A percentile compares a stretch with the other conserved stretches of the same genome.
Conservation (phyloP, 2,329 filamentous ascomycete genomes). For the Fusarium falciforme region DNA sequence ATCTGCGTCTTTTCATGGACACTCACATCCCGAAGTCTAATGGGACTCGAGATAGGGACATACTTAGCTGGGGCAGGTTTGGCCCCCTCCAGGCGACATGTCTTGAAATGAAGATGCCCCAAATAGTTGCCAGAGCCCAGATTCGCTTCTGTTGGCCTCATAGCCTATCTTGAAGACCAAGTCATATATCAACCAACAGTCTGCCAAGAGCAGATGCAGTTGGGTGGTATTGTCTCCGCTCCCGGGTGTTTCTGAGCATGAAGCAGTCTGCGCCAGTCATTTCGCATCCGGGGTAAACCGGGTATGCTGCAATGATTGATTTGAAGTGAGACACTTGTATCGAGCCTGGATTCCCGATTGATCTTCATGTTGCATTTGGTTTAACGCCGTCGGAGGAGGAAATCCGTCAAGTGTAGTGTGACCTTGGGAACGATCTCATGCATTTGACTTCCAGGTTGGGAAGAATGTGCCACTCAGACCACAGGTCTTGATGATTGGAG, state of each 20-base stretch:
- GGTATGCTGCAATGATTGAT: constrained; percentile 1
- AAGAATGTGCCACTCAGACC: constrained; percentile 5
- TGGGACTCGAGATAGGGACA: neutral
- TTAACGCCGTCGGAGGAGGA: constrained; percentile 14
- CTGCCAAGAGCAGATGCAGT: neutral
- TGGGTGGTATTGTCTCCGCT: neutral
- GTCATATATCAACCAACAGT: neutral
- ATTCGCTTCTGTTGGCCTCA: neutral
- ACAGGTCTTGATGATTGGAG: neutral
- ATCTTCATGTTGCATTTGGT: constrained; percentile 8
- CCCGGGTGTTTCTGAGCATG: neutral
- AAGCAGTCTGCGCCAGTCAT: constrained; percentile 1
- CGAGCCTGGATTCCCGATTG: constrained; percentile 9
- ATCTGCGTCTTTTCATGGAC: neutral
- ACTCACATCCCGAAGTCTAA: neutral
- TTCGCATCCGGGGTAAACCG: constrained; percentile 29
- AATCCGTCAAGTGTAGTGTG: constrained; percentile 18
- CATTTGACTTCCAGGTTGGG: constrained; percentile 7
- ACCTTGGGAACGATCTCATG: constrained; percentile 17
- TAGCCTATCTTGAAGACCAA: neutral
- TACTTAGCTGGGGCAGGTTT: neutral
- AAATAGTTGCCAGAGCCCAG: neutral
- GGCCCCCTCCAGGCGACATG: neutral
- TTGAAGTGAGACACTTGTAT: constrained; percentile 18
- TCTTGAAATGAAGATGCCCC: neutral